Percentiles rank a stretch among this genome's conserved stretches.
These are phyloP conservation scores for Dissoconium aciculare DNA, from an alignment of 2,329 filamentous ascomycete species.

Conservation along the genomic window DNA sequence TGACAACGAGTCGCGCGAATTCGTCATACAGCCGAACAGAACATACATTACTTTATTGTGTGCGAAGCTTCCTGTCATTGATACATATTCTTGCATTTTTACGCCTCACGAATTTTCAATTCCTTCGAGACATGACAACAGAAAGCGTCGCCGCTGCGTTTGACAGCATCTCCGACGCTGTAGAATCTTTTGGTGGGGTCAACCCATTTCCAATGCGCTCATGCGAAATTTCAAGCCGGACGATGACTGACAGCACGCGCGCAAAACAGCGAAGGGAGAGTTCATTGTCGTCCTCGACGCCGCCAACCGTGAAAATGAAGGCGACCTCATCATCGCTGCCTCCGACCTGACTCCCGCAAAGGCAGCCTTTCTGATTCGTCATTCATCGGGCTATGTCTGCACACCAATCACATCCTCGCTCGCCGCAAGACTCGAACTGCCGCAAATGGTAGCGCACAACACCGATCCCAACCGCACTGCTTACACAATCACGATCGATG, in stretches of 20 bases:
- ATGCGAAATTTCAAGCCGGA: not conserved
- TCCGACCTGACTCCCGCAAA: constrained; percentile 70
- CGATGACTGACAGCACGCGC: constrained; percentile 3
- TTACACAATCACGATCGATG: constrained; percentile 82
- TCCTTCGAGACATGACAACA: no score
- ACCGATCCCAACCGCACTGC: constrained; percentile 76
- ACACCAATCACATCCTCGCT: constrained; percentile 60
- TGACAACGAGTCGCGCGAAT: no score
- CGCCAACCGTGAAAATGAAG: constrained; percentile 88
- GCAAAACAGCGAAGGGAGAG: constrained; percentile 41
- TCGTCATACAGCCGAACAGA: no score
- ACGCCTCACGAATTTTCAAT: no score
- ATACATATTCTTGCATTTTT: no score
- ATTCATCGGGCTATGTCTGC: constrained; percentile 82
- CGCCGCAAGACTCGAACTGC: constrained; percentile 57
- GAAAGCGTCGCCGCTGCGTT: no score
- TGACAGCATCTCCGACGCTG: constrained; percentile 33
- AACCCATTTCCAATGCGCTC: not conserved
- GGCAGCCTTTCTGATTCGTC: constrained; percentile 90
- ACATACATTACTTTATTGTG: no score
- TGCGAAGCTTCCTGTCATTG: no score
- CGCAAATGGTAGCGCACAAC: constrained; percentile 73
- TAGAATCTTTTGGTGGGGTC: constrained; percentile 29
- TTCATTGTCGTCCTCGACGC: constrained; percentile 95
- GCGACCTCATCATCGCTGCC: constrained; percentile 91